Evolutionary conservation across 306 rosid species (phyloP).

Genomic region (Cicer pinnatifidum): DNA sequence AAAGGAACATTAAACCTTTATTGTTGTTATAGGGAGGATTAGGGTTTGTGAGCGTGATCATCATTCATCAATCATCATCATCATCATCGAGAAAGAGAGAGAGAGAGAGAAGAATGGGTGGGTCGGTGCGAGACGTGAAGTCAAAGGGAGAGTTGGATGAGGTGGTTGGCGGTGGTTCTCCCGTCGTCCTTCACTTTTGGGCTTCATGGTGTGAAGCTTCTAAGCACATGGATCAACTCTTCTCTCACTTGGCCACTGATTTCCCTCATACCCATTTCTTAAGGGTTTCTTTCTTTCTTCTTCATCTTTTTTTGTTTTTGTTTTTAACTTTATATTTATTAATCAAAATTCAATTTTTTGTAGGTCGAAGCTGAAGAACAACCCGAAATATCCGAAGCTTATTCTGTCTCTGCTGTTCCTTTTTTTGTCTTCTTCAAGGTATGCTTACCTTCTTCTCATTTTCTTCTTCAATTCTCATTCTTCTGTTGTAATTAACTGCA

Average conservation of each 20-base stretch:
- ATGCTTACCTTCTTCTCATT: neutral
- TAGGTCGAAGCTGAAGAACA: slow-evolving; percentile 97
- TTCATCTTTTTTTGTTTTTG: neutral
- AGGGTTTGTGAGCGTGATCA: slow-evolving; percentile 27
- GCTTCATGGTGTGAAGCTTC: slow-evolving; percentile 99
- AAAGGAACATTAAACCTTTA: too few species aligned
- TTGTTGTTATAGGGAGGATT: neutral
- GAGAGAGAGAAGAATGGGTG: slow-evolving; percentile 60
- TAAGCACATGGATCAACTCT: slow-evolving; percentile 91
- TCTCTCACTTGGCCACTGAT: slow-evolving; percentile 79
- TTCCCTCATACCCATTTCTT: slow-evolving; percentile 76
- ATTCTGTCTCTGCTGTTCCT: slow-evolving; percentile 89
- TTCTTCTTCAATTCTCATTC: neutral
- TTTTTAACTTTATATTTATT: neutral
- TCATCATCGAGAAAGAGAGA: neutral
- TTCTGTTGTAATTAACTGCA: neutral
- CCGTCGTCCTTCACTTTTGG: slow-evolving; percentile 84
- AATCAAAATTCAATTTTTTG: neutral
- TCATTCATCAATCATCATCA: neutral
- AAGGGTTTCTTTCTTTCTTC: slow-evolving; percentile 55
- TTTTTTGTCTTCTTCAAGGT: slow-evolving; percentile 83
- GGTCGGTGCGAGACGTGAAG: slow-evolving; percentile 72
- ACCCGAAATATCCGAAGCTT: slow-evolving; percentile 87
- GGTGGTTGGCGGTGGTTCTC: slow-evolving; percentile 61
- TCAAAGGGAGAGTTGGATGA: slow-evolving; percentile 73